These are phyloP conservation scores for Yarrowia deformans DNA, from an alignment of 805 yeast species.

Conservation along the genomic window DNA sequence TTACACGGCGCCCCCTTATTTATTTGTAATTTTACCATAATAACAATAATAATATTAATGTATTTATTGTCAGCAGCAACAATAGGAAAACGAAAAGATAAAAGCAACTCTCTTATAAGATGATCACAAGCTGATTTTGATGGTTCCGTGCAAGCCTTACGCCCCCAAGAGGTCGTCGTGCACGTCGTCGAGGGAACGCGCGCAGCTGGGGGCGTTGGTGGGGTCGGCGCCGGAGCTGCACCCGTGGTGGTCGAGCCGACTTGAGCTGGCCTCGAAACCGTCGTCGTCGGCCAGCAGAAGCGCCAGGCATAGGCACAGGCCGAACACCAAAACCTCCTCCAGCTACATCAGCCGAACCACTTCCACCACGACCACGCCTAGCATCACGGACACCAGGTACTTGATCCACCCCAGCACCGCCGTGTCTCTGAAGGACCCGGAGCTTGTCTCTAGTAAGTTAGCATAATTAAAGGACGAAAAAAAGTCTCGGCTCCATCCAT, in stretches of 20 bases:
- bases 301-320: conserved; percentile 10
- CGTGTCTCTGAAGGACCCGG: conserved; percentile 35
- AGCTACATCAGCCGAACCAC: conserved; percentile 28
- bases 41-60: conserved; percentile 4
- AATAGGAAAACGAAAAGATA: not conserved
- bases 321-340: conserved; percentile 23
- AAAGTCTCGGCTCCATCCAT: conserved; percentile 19
- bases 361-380: conserved; percentile 33
- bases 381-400: conserved; percentile 37
- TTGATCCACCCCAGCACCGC: conserved; percentile 33
- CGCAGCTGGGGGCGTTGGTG: not conserved
- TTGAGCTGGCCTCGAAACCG: not conserved
- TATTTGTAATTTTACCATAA: conserved; percentile 5
- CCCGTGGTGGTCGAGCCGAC: not conserved
- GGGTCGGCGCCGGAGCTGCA: not conserved
- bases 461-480: conserved; percentile 35
- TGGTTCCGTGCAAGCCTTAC: conserved; percentile 27
- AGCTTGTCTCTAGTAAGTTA: conserved; percentile 37
- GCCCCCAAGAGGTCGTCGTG: conserved; percentile 27
- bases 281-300: conserved; percentile 12
- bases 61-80: conserved; percentile 20
- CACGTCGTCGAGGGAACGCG: conserved; percentile 11
- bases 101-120: conserved; percentile 7
- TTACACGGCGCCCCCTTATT: not conserved
- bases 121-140: conserved; percentile 20